Percentiles rank a stretch among this genome's conserved stretches.
These are phyloP conservation scores for Chaetomium sp. DNA, from an alignment of 2,329 filamentous ascomycete genomes.

Conservation along the genomic window DNA sequence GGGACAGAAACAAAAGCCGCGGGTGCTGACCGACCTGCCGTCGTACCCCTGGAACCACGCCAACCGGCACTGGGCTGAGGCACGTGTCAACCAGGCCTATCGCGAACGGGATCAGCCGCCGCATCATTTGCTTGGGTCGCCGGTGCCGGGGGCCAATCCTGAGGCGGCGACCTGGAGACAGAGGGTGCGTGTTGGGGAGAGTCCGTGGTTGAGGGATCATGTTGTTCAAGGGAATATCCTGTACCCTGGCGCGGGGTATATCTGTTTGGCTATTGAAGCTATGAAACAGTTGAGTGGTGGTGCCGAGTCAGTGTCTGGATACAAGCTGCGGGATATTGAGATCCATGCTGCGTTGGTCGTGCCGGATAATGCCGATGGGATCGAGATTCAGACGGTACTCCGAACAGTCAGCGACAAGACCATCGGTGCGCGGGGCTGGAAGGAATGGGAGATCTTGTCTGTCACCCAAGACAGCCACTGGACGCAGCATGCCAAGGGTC, in stretches of 20 bases:
- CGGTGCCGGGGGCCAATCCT: not conserved
- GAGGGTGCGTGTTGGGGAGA: not conserved
- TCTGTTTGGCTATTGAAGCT: not conserved
- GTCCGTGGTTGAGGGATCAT: not conserved
- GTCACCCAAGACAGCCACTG: not conserved
- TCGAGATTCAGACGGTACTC: not conserved
- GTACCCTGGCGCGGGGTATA: not conserved
- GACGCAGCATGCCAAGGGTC: not conserved
- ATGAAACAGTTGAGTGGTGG: not conserved
- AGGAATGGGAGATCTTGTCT: not conserved
- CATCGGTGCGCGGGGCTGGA: not conserved
- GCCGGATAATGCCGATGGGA: not conserved
- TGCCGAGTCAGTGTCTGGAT: not conserved
- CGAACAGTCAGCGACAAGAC: not conserved
- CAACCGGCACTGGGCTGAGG: slow-evolving; percentile 34
- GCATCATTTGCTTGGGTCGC: slow-evolving; percentile 26
- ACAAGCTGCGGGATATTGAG: not conserved
- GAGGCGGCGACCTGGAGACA: not conserved
- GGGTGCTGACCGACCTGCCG: slow-evolving; percentile 30
- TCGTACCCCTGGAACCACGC: slow-evolving; percentile 38
- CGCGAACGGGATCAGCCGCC: slow-evolving; percentile 25
- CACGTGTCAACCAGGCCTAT: slow-evolving; percentile 27
- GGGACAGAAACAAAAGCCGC: slow-evolving; percentile 3
- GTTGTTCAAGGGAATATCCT: not conserved
- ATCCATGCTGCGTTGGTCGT: not conserved